A percentile compares a stretch with the other conserved stretches of the same genome.
phyloP scores from a whole-genome alignment of 257 asterid genomes.

The Rhazya stricta region DNA sequence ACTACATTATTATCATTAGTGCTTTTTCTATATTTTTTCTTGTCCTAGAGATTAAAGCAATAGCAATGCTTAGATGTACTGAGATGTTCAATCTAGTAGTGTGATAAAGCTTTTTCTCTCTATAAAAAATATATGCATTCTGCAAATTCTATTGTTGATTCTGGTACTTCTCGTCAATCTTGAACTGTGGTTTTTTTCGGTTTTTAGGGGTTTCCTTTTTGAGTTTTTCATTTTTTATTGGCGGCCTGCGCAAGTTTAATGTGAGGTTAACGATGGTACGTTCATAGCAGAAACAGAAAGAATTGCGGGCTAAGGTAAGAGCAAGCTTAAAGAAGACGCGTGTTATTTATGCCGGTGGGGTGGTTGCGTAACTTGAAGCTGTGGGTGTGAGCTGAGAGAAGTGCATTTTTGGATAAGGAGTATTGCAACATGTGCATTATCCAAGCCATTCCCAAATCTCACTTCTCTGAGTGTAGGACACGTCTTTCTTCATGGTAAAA shows the following conservation, averaged over 20 bases:
- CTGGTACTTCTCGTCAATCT: not conserved
- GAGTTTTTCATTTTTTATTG: not conserved
- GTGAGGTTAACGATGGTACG: not conserved
- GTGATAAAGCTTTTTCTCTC: not conserved
- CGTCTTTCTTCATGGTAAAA: slow-evolving; percentile 6
- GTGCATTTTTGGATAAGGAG: not conserved
- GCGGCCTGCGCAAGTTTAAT: not conserved
- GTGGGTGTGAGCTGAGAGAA: not conserved
- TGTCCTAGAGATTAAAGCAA: not conserved
- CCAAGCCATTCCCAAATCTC: not conserved
- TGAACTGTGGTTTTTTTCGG: not conserved
- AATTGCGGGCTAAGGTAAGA: not conserved
- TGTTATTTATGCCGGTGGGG: not conserved
- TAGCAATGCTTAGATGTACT: not conserved
- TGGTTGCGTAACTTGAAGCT: slow-evolving; percentile 7
- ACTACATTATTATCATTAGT: not conserved
- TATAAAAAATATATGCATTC: not conserved
- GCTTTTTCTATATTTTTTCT: not conserved
- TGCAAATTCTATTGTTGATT: not conserved
- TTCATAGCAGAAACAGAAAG: not conserved
- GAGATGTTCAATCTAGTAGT: not conserved
- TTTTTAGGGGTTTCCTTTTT: not conserved
- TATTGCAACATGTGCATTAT: not conserved
- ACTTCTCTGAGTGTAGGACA: not conserved
- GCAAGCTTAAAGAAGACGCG: not conserved